Percentiles rank a stretch among this genome's conserved stretches.
Evolutionary conservation across 225 moss, liverwort and hornwort species (phyloP).

Genomic region (Marchantia paleacea): DNA sequence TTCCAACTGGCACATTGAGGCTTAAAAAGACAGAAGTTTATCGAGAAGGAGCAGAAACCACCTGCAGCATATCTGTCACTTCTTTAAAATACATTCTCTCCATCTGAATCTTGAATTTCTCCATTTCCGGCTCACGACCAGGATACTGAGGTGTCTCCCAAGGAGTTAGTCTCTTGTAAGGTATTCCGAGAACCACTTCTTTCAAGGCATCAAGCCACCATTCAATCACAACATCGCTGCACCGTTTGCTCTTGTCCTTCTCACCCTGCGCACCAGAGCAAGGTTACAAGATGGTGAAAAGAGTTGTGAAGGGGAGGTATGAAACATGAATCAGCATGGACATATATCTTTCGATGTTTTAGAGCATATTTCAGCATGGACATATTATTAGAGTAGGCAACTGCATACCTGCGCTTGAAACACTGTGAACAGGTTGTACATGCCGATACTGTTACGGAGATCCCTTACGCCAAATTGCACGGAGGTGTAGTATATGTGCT

Average conservation of each 20-base stretch:
- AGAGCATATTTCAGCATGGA: not conserved
- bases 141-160: conserved; percentile 63
- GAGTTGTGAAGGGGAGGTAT: not conserved
- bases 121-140: conserved; percentile 27
- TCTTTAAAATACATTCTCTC: conserved; percentile 53
- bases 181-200: conserved; percentile 51
- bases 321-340: not conserved
- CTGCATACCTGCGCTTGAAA: conserved; percentile 47
- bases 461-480: conserved; percentile 64
- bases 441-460: conserved; percentile 70
- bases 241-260: conserved; percentile 49
- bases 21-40: not conserved
- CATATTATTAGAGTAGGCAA: not conserved
- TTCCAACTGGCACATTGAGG: not conserved
- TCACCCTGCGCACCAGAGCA: conserved; percentile 37
- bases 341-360: no score
- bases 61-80: conserved; percentile 73
- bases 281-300: not conserved
- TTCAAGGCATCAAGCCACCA: conserved; percentile 65
- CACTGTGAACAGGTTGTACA: conserved; percentile 63
- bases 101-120: conserved; percentile 43
- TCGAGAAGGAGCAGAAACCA: conserved; percentile 13
- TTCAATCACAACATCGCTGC: conserved; percentile 60
- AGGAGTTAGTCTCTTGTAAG: conserved; percentile 40
- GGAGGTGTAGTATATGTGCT: conserved; percentile 73